A percentile compares a stretch with the other conserved stretches of the same genome.
These are phyloP conservation scores for Pulveroboletus sp. DNA, from an alignment of 768 basidiomycete genomes.

Conservation along the genomic window DNA sequence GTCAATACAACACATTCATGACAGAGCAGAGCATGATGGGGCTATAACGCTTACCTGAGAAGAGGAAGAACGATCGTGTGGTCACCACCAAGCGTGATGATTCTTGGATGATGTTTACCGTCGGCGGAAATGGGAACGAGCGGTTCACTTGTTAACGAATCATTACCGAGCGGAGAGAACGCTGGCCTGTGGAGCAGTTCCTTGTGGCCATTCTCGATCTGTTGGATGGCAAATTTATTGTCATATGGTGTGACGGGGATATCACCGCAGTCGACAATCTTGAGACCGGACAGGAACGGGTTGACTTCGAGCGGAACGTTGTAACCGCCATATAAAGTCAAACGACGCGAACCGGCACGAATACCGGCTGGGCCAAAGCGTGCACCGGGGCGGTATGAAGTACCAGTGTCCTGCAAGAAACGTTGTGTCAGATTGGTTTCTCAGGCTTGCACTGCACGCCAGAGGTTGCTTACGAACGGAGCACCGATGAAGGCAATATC, in stretches of 20 bases:
- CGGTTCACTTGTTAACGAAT: slow-evolving; percentile 54
- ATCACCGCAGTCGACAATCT: slow-evolving; percentile 75
- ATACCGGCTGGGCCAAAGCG: slow-evolving; percentile 86
- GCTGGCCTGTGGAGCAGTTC: slow-evolving; percentile 62
- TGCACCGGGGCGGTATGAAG: slow-evolving; percentile 80
- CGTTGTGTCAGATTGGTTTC: neutral
- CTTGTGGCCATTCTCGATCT: slow-evolving; percentile 74
- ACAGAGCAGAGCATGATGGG: neutral
- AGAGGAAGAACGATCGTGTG: slow-evolving; percentile 78
- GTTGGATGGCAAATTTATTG: slow-evolving; percentile 67
- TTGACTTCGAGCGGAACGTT: slow-evolving; percentile 73
- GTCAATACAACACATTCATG: neutral
- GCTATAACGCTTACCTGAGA: slow-evolving; percentile 24
- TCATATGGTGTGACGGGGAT: slow-evolving; percentile 80
- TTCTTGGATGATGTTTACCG: slow-evolving; percentile 72
- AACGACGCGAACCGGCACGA: slow-evolving; percentile 71
- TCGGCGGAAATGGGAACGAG: slow-evolving; percentile 62
- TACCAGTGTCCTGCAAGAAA: slow-evolving; percentile 56
- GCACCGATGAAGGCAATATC: slow-evolving; percentile 86
- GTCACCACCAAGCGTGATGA: slow-evolving; percentile 85
- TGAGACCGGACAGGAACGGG: slow-evolving; percentile 66
- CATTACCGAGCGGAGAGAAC: slow-evolving; percentile 61
- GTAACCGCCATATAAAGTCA: slow-evolving; percentile 76
- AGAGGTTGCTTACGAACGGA: slow-evolving; percentile 55
- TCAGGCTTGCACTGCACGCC: neutral